Percentiles rank a stretch among this genome's conserved stretches.
Conservation (phyloP, 179 eudicot genomes). For the Beta corolliflora region DNA sequence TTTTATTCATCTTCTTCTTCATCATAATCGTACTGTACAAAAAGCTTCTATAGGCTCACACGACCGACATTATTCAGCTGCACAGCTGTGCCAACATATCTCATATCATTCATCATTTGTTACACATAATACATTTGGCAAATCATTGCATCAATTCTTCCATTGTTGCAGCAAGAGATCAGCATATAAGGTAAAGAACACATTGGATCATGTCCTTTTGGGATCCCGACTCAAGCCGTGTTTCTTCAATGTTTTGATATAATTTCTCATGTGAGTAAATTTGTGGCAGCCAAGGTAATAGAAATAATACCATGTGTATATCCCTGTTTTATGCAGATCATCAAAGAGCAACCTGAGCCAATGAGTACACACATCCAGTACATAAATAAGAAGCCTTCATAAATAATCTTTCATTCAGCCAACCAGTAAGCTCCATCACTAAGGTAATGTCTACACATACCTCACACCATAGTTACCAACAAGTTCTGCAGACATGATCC, state of each 20-base stretch:
- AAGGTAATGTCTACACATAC: constrained; percentile 34
- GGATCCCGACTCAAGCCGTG: constrained; percentile 88
- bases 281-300: constrained; percentile 89
- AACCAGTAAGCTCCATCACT: background rate
- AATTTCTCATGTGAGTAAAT: constrained; percentile 79
- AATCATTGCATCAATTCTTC: too few relatives aligned
- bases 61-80: too few relatives aligned
- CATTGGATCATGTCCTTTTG: constrained; percentile 50
- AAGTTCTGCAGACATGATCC: constrained; percentile 98
- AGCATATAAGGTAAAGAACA: background rate
- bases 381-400: background rate
- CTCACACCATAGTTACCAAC: constrained; percentile 97
- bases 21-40: too few relatives aligned
- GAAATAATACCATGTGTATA: constrained; percentile 86
- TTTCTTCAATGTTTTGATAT: constrained; percentile 66
- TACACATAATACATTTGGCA: too few relatives aligned
- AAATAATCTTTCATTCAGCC: too few relatives aligned
- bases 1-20: too few relatives aligned
- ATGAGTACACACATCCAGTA: background rate
- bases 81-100: too few relatives aligned
- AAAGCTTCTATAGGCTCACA: too few relatives aligned
- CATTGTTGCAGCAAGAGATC: background rate
- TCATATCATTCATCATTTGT: too few relatives aligned
- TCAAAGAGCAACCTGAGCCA: constrained; percentile 74
- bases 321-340: constrained; percentile 97